A percentile compares a stretch with the other conserved stretches of the same genome.
Conservation (phyloP, 441 rosid species). For the Flueggea neowawraea region DNA sequence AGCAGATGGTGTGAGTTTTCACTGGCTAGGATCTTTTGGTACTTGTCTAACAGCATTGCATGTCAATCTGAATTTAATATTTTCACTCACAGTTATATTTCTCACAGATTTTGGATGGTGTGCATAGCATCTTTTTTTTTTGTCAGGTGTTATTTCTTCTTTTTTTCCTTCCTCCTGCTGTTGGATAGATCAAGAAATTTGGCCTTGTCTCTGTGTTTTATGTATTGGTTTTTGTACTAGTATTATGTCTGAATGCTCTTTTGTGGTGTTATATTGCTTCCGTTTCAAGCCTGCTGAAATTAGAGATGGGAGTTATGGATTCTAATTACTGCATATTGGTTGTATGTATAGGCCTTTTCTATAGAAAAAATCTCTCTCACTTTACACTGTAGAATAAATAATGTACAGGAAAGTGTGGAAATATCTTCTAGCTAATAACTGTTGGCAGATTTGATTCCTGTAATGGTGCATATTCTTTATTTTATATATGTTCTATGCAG, state of each 20-base stretch:
- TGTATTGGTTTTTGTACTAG: background rate
- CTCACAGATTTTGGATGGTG: background rate
- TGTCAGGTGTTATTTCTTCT: background rate
- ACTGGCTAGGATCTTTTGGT: background rate
- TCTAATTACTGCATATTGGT: background rate
- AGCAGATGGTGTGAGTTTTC: background rate
- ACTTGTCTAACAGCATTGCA: background rate
- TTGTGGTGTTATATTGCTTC: background rate
- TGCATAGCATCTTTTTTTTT: background rate
- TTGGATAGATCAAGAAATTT: background rate
- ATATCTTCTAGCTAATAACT: background rate
- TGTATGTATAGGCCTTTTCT: no score
- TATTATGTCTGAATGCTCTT: background rate
- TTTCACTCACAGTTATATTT: background rate
- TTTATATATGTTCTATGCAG: background rate
- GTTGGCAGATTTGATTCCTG: background rate
- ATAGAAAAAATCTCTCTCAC: no score
- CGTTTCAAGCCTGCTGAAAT: background rate
- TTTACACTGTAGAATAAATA: no score
- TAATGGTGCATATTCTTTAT: background rate
- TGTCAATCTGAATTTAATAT: background rate
- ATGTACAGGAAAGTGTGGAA: background rate
- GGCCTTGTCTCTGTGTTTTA: background rate
- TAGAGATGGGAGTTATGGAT: background rate
- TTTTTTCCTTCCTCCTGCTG: background rate